These are phyloP conservation scores for Xylaria scruposa DNA, from an alignment of 495 filamentous ascomycete genomes.

Conservation along the genomic window DNA sequence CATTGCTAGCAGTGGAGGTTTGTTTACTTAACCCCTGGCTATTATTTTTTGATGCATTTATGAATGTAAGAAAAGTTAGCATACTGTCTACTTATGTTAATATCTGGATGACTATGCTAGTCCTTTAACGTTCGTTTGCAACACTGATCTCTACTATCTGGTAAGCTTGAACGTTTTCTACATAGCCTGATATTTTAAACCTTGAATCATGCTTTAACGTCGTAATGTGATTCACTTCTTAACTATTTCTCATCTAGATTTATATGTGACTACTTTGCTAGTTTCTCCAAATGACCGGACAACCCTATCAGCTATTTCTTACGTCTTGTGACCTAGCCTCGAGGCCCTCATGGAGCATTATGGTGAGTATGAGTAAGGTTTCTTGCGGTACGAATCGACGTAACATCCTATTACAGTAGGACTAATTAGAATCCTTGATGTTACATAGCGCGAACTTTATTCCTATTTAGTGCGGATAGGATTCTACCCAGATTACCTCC, in stretches of 20 bases:
- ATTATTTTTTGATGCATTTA: background rate
- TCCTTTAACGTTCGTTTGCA: background rate
- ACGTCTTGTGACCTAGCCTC: background rate
- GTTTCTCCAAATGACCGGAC: background rate
- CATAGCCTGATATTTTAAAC: background rate
- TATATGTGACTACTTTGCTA: background rate
- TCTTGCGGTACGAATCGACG: background rate
- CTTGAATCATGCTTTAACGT: background rate
- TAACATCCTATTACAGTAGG: background rate
- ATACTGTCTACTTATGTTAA: background rate
- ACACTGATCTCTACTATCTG: too few species aligned
- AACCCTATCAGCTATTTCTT: background rate
- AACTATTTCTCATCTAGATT: background rate
- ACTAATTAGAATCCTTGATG: background rate
- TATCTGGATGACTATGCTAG: background rate
- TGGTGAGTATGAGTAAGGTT: background rate
- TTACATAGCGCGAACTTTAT: background rate
- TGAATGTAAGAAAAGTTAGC: background rate
- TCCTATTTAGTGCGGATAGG: background rate
- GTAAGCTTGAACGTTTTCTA: background rate
- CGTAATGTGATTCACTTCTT: background rate
- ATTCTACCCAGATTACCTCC: background rate
- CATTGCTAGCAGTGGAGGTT: background rate
- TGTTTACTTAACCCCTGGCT: background rate
- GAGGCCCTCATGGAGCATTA: background rate